Evolutionary conservation across 495 filamentous ascomycete species (phyloP).

Genomic region (Tuber borchii): DNA sequence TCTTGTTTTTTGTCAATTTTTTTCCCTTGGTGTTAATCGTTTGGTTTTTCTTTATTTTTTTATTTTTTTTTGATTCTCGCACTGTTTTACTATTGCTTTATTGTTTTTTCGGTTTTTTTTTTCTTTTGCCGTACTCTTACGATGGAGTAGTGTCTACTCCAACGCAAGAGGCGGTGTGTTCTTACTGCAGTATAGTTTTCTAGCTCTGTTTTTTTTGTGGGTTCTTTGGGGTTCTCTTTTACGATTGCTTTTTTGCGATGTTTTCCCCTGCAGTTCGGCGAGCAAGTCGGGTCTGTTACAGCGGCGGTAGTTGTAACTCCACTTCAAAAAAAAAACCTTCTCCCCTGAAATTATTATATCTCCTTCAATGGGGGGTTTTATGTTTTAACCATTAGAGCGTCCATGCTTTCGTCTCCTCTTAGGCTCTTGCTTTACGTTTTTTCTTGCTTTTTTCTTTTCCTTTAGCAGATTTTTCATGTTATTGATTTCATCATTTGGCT

Average conservation of each 20-base stretch:
- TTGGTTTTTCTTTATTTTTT: conserved; percentile 29
- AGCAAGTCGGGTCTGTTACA: conserved; percentile 11
- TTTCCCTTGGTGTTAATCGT: conserved; percentile 37
- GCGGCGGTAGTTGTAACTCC: conserved; percentile 21
- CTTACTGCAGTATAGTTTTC: conserved; percentile 26
- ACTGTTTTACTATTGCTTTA: conserved; percentile 25
- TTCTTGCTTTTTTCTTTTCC: conserved; percentile 22
- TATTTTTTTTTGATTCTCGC: conserved; percentile 25
- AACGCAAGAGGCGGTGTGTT: conserved; percentile 30
- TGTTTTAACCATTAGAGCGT: conserved; percentile 36
- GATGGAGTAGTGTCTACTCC: neutral
- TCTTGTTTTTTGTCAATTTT: conserved; percentile 16
- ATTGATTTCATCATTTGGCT: conserved; percentile 36
- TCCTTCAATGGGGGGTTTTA: conserved; percentile 11
- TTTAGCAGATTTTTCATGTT: conserved; percentile 36
- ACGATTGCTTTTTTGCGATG: conserved; percentile 31
- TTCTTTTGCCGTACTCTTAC: conserved; percentile 27
- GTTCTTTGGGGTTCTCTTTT: conserved; percentile 46
- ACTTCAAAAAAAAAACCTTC: conserved; percentile 19
- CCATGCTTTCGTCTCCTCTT: neutral
- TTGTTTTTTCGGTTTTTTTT: conserved; percentile 9
- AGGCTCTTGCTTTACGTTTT: conserved; percentile 36
- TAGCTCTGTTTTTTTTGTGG: conserved; percentile 27
- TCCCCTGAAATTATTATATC: conserved; percentile 24
- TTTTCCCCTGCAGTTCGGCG: conserved; percentile 42